phyloP scores from a whole-genome alignment of 1,139 yeast genomes.

The Diutina pseudorugosa region DNA sequence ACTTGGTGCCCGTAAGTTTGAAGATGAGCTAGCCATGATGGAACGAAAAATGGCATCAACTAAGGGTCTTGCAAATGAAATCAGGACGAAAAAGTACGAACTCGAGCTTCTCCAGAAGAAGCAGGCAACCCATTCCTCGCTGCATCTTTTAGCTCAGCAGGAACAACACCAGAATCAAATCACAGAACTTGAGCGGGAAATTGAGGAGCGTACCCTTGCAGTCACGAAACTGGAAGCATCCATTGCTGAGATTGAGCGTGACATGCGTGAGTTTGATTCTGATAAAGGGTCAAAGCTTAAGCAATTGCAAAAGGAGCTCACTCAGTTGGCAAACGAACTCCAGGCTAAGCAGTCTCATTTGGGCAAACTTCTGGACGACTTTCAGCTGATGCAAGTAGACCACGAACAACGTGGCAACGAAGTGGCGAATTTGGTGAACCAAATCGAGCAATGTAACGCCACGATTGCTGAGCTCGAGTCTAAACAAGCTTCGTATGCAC shows the following conservation, averaged over 20 bases:
- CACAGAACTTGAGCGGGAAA: constrained; percentile 24
- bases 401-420: constrained; percentile 59
- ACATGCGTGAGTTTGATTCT: constrained; percentile 68
- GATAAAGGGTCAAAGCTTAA: constrained; percentile 76
- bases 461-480: constrained; percentile 26
- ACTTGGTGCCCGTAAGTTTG: constrained; percentile 27
- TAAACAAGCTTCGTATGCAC: constrained; percentile 18
- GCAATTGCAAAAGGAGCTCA: constrained; percentile 49
- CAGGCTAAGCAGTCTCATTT: constrained; percentile 28
- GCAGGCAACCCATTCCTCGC: constrained; percentile 48
- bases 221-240: constrained; percentile 22
- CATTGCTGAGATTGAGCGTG: constrained; percentile 51
- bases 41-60: constrained; percentile 39
- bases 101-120: constrained; percentile 49
- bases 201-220: constrained; percentile 18
- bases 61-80: constrained; percentile 47
- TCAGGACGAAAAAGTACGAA: constrained; percentile 59
- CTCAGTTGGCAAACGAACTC: constrained; percentile 23
- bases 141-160: constrained; percentile 39
- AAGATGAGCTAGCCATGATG: constrained; percentile 31
- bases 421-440: constrained; percentile 31
- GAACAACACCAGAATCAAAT: constrained; percentile 40
- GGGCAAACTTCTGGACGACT: constrained; percentile 36
- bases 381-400: constrained; percentile 59
- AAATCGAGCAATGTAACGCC: constrained; percentile 20